Percentiles rank a stretch among this genome's conserved stretches.
phyloP scores from a whole-genome alignment of 2,329 filamentous ascomycete species.

The Aspergillus pseudoglaucus region DNA sequence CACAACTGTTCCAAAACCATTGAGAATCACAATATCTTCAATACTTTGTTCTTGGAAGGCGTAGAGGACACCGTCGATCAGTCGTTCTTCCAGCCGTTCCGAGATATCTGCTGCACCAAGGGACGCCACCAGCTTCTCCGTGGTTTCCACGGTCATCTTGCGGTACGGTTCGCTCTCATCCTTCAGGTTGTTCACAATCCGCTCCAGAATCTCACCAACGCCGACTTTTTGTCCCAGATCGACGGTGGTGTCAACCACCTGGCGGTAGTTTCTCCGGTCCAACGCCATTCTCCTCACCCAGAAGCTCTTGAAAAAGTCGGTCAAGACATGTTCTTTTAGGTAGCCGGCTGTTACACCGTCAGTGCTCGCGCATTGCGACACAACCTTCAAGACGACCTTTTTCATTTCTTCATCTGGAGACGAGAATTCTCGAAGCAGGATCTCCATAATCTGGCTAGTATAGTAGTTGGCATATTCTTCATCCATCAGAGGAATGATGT shows the following conservation, averaged over 20 bases:
- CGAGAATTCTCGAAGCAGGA: slow-evolving; percentile 87
- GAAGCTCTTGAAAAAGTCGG: slow-evolving; percentile 98
- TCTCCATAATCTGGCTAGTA: slow-evolving; percentile 98
- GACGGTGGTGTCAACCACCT: slow-evolving; percentile 96
- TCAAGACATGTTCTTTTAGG: slow-evolving; percentile 87
- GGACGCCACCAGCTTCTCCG: slow-evolving; percentile 92
- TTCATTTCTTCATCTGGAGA: slow-evolving; percentile 99
- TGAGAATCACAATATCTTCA: slow-evolving; percentile 91
- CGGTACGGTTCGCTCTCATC: slow-evolving; percentile 97
- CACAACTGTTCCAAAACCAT: slow-evolving; percentile 95
- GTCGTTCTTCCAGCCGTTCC: slow-evolving; percentile 81
- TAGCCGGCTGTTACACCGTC: slow-evolving; percentile 93
- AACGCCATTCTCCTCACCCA: slow-evolving; percentile 96
- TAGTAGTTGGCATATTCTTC: slow-evolving; percentile 99
- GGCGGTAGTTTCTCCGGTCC: slow-evolving; percentile 94
- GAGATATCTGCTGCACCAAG: slow-evolving; percentile 91
- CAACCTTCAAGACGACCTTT: slow-evolving; percentile 95
- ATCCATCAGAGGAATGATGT: slow-evolving; percentile 98
- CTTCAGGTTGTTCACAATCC: slow-evolving; percentile 91
- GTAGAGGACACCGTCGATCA: slow-evolving; percentile 91
- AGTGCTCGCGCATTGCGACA: slow-evolving; percentile 90
- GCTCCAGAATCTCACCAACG: slow-evolving; percentile 86
- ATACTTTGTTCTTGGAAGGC: slow-evolving; percentile 98
- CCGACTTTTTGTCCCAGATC: slow-evolving; percentile 98
- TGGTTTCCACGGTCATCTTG: slow-evolving; percentile 98